These are phyloP conservation scores for Colletotrichum godetiae DNA, from an alignment of 2,329 filamentous ascomycete genomes.

Conservation along the genomic window DNA sequence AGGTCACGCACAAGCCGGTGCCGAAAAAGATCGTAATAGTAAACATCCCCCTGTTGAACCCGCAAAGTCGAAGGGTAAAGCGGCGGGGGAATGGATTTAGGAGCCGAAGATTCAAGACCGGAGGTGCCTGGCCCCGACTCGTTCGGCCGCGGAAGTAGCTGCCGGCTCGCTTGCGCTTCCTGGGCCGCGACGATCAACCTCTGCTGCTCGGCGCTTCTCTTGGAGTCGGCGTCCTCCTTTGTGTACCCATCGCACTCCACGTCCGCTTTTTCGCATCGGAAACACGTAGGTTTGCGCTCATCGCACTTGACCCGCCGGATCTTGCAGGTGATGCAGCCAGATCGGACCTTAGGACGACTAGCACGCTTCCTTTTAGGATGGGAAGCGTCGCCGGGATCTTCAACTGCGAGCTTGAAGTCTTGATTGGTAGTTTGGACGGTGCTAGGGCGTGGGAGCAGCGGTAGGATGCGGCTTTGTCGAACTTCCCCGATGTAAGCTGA, in stretches of 20 bases:
- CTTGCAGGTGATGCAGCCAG: conserved; percentile 40
- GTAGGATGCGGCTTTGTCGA: background rate
- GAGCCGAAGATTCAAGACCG: background rate
- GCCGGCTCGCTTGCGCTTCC: background rate
- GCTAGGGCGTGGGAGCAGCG: background rate
- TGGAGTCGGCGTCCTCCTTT: background rate
- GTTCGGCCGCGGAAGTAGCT: conserved; percentile 13
- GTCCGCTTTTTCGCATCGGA: conserved; percentile 33
- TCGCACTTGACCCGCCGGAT: conserved; percentile 45
- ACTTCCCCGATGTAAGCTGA: background rate
- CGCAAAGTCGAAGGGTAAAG: background rate
- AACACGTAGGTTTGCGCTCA: conserved; percentile 42
- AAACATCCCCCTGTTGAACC: conserved; percentile 23
- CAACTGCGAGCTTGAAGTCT: background rate
- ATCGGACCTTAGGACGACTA: conserved; percentile 34
- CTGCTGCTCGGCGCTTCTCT: background rate
- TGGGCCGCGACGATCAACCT: conserved; percentile 12
- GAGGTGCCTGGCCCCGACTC: background rate
- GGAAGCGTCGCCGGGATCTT: no score
- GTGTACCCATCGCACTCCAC: conserved; percentile 36
- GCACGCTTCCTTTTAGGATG: conserved; percentile 19
- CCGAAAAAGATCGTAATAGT: conserved; percentile 39
- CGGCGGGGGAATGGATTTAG: background rate
- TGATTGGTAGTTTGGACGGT: background rate
- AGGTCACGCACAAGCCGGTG: conserved; percentile 36